Evolutionary conservation across 768 basidiomycete species (phyloP).

Genomic region (Porphyrellus cyaneotinctus): DNA sequence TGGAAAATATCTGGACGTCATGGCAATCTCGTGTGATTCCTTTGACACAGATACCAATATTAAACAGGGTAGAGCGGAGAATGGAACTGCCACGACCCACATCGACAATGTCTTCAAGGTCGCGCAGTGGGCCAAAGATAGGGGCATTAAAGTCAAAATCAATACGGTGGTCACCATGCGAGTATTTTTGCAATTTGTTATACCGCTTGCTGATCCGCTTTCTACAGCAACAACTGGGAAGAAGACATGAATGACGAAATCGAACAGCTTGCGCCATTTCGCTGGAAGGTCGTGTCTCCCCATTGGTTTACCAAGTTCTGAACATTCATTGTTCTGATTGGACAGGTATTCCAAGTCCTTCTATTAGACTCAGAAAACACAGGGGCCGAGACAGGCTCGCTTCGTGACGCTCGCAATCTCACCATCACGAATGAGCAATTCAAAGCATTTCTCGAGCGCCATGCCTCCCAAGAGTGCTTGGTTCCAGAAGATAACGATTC

Average conservation of each 20-base stretch:
- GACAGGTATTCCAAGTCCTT: conserved; percentile 36
- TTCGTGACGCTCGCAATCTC: conserved; percentile 34
- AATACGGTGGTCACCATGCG: conserved; percentile 34
- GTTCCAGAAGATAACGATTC: conserved; percentile 1
- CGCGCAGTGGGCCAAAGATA: conserved; percentile 32
- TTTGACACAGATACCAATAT: conserved; percentile 36
- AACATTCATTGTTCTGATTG: conserved; percentile 5
- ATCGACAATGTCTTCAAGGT: conserved; percentile 34
- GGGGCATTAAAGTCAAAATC: conserved; percentile 37
- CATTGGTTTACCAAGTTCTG: background rate
- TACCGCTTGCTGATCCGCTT: background rate
- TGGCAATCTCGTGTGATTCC: conserved; percentile 41
- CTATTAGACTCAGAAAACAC: conserved; percentile 36
- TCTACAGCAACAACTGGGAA: conserved; percentile 34
- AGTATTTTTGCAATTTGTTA: background rate
- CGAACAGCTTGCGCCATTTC: conserved; percentile 30
- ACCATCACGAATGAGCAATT: conserved; percentile 19
- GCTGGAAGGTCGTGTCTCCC: conserved; percentile 35
- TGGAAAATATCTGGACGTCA: conserved; percentile 38
- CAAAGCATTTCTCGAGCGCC: background rate
- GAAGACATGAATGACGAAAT: conserved; percentile 41
- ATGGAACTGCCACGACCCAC: conserved; percentile 30
- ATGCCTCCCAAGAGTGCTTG: background rate
- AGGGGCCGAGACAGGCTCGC: conserved; percentile 26
- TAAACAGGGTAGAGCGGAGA: conserved; percentile 32